Percentiles rank a stretch among this genome's conserved stretches.
phyloP scores from a whole-genome alignment of 495 filamentous ascomycete genomes.

The Penicillium egyptiacum region DNA sequence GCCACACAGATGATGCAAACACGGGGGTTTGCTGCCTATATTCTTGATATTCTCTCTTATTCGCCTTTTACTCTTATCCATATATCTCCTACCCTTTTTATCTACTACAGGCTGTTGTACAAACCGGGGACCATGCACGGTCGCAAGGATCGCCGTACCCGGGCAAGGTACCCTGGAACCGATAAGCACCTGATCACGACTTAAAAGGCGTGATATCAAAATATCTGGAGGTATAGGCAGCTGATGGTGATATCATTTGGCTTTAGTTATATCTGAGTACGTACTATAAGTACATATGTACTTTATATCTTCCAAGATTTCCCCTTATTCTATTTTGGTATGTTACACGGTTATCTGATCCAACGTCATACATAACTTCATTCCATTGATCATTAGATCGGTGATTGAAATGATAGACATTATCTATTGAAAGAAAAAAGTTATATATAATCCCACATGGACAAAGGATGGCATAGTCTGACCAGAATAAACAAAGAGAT shows the following conservation, averaged over 20 bases:
- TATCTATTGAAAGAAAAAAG: background rate
- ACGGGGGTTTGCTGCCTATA: background rate
- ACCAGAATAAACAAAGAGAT: background rate
- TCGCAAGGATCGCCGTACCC: constrained; percentile 4
- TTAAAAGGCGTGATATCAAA: background rate
- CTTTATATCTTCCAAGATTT: background rate
- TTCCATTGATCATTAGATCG: too few species aligned
- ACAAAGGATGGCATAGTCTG: background rate
- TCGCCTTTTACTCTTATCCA: background rate
- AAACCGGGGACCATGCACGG: background rate
- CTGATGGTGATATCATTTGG: background rate
- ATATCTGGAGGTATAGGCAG: background rate
- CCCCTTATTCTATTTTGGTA: background rate
- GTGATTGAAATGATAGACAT: background rate
- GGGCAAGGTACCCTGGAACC: background rate
- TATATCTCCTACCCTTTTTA: background rate
- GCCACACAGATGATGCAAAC: constrained; percentile 6
- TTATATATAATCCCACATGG: background rate
- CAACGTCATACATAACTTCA: constrained; percentile 8
- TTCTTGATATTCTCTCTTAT: background rate
- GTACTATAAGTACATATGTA: background rate
- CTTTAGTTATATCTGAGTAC: background rate
- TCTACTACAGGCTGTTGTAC: background rate
- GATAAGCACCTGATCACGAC: constrained; percentile 3
- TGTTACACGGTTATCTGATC: constrained; percentile 4